These are phyloP conservation scores for Hagleromyces aurorensis DNA, from an alignment of 805 yeast species.

Conservation along the genomic window DNA sequence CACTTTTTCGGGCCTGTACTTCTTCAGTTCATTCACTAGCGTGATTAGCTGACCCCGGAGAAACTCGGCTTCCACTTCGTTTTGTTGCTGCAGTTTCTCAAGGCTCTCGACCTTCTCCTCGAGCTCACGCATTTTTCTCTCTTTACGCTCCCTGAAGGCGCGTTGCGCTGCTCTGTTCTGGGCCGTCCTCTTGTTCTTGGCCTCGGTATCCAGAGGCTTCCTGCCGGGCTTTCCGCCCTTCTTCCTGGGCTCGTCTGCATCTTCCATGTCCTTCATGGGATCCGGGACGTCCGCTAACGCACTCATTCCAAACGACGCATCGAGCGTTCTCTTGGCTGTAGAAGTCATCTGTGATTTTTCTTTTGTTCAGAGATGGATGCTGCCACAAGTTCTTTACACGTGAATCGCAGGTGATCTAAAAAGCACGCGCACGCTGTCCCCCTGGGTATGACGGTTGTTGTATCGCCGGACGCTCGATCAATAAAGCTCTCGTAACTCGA, in stretches of 20 bases:
- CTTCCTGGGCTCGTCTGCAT: conserved; percentile 11
- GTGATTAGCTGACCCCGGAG: conserved; percentile 69
- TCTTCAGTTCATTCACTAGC: conserved; percentile 61
- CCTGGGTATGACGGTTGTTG: no score
- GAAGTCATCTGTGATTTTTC: no score
- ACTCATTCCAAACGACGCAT: no score
- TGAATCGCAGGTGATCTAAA: no score
- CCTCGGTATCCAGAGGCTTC: conserved; percentile 69
- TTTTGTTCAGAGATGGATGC: no score
- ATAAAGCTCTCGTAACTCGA: no score
- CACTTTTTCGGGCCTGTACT: conserved; percentile 39
- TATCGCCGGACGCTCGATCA: no score
- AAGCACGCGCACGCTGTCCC: no score
- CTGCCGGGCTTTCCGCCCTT: conserved; percentile 60
- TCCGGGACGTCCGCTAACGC: no score
- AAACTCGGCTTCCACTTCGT: conserved; percentile 63
- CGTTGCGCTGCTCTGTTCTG: conserved; percentile 98
- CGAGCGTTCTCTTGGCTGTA: no score
- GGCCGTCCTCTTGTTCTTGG: conserved; percentile 85
- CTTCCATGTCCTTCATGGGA: no score
- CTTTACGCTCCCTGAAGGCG: conserved; percentile 93
- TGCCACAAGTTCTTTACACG: no score
- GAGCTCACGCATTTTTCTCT: conserved; percentile 73
- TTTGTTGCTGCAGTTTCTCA: conserved; percentile 64
- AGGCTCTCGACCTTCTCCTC: conserved; percentile 68